These are phyloP conservation scores for Persicaria maculosa DNA, from an alignment of 148 eudicot species.

Conservation along the genomic window DNA sequence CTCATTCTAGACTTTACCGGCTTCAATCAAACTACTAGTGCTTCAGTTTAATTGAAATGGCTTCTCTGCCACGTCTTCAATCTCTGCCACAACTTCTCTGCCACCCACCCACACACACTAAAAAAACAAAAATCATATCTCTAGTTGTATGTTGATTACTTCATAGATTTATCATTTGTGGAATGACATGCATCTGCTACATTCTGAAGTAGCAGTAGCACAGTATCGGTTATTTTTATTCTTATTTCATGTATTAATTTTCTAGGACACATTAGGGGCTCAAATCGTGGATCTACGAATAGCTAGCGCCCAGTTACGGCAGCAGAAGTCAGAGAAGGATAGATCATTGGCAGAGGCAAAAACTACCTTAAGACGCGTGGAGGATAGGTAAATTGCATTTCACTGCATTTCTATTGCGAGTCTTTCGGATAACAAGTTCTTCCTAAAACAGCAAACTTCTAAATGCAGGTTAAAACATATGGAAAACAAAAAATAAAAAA, in stretches of 20 bases:
- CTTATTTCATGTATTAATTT: background rate
- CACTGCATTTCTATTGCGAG: background rate
- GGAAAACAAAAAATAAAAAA: slow-evolving; percentile 66
- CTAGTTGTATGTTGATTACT: background rate
- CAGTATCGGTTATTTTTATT: background rate
- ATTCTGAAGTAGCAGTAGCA: background rate
- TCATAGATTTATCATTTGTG: background rate
- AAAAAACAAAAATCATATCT: too few relatives aligned
- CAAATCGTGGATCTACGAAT: slow-evolving; percentile 52
- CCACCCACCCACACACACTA: too few relatives aligned
- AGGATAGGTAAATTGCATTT: slow-evolving; percentile 35
- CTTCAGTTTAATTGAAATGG: too few relatives aligned
- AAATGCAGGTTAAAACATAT: slow-evolving; percentile 58
- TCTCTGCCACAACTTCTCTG: too few relatives aligned
- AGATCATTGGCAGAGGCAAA: slow-evolving; percentile 28
- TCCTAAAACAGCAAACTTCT: background rate
- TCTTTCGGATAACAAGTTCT: slow-evolving; percentile 9
- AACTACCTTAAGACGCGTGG: slow-evolving; percentile 24
- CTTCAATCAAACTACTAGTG: too few relatives aligned
- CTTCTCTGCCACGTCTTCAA: too few relatives aligned
- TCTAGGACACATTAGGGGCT: slow-evolving; percentile 47
- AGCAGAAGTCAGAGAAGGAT: slow-evolving; percentile 44
- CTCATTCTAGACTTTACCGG: too few relatives aligned
- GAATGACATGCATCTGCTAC: background rate
- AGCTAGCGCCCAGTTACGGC: slow-evolving; percentile 32